Percentiles rank a stretch among this genome's conserved stretches.
These are phyloP conservation scores for Suillus plorans DNA, from an alignment of 768 basidiomycete species.

Conservation along the genomic window DNA sequence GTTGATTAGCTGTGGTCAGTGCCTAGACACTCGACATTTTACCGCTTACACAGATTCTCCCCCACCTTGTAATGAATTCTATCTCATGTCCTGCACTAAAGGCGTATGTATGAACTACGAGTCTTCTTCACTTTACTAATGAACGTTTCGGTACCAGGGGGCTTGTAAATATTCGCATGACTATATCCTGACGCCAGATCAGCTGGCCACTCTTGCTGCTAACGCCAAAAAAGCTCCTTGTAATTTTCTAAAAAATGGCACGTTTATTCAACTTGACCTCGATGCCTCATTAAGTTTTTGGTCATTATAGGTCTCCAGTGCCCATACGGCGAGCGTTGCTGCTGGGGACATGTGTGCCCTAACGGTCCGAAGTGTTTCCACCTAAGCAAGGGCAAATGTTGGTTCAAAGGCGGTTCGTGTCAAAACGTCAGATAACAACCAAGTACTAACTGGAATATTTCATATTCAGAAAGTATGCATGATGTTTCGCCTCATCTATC, in stretches of 20 bases:
- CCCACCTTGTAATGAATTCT: slow-evolving; percentile 84
- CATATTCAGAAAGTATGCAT: slow-evolving; percentile 42
- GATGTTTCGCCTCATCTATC: slow-evolving; percentile 18
- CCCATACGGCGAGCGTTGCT: slow-evolving; percentile 73
- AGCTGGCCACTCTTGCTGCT: slow-evolving; percentile 65
- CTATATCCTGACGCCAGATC: slow-evolving; percentile 68
- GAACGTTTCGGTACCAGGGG: slow-evolving; percentile 35
- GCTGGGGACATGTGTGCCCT: slow-evolving; percentile 84
- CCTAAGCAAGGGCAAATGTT: slow-evolving; percentile 78
- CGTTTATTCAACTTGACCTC: slow-evolving; percentile 9
- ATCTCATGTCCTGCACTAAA: slow-evolving; percentile 81
- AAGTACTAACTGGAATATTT: background rate
- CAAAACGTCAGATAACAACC: background rate
- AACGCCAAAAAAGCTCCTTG: slow-evolving; percentile 87
- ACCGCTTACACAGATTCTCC: slow-evolving; percentile 62
- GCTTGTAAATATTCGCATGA: slow-evolving; percentile 86
- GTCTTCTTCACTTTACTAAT: slow-evolving; percentile 14
- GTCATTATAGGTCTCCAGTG: slow-evolving; percentile 57
- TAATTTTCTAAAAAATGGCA: slow-evolving; percentile 80
- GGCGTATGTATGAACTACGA: slow-evolving; percentile 43
- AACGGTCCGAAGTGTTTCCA: slow-evolving; percentile 71
- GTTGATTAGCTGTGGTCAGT: slow-evolving; percentile 1
- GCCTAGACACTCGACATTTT: slow-evolving; percentile 10
- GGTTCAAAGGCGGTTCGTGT: slow-evolving; percentile 74
- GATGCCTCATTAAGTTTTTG: slow-evolving; percentile 8